Percentiles rank a stretch among this genome's conserved stretches.
phyloP scores from a whole-genome alignment of 1,284 basidiomycete species.

The Apiotrichum domesticum region DNA sequence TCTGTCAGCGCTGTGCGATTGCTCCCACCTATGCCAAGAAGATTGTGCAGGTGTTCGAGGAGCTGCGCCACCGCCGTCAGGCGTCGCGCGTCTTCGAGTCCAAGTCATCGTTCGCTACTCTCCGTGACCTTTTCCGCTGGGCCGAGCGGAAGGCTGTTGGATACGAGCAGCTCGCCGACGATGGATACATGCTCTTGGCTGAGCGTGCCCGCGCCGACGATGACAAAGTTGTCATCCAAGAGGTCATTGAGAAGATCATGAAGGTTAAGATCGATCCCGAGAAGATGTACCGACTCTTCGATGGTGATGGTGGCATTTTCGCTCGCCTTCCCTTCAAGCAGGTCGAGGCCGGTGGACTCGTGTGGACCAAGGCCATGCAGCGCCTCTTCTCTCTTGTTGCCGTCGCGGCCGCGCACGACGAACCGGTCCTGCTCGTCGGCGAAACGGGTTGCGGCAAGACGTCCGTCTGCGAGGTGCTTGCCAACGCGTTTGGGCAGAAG shows the following conservation, averaged over 20 bases:
- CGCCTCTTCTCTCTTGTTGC: constrained; percentile 79
- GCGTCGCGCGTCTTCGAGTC: constrained; percentile 91
- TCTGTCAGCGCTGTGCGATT: constrained; percentile 81
- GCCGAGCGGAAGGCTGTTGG: constrained; percentile 80
- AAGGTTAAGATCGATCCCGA: constrained; percentile 74
- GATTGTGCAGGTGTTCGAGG: constrained; percentile 88
- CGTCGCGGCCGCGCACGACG: constrained; percentile 78
- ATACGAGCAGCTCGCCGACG: constrained; percentile 88
- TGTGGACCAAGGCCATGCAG: constrained; percentile 92
- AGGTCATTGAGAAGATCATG: constrained; percentile 86
- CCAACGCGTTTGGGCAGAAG: constrained; percentile 58
- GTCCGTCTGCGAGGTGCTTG: constrained; percentile 87
- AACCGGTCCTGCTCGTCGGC: constrained; percentile 94
- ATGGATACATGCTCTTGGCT: constrained; percentile 96
- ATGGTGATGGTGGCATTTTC: constrained; percentile 48
- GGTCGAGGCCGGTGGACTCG: constrained; percentile 50
- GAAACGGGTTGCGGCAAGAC: constrained; percentile 98
- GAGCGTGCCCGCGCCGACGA: constrained; percentile 80
- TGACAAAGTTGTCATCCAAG: constrained; percentile 83
- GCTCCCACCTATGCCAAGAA: constrained; percentile 86
- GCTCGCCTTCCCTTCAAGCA: constrained; percentile 27
- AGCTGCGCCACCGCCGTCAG: constrained; percentile 88
- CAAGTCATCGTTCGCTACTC: constrained; percentile 91
- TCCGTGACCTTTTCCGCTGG: constrained; percentile 97
- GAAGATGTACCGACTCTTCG: constrained; percentile 61